Conservation (phyloP, 1,139 yeast genomes). For the Ogataea hybrid region DNA sequence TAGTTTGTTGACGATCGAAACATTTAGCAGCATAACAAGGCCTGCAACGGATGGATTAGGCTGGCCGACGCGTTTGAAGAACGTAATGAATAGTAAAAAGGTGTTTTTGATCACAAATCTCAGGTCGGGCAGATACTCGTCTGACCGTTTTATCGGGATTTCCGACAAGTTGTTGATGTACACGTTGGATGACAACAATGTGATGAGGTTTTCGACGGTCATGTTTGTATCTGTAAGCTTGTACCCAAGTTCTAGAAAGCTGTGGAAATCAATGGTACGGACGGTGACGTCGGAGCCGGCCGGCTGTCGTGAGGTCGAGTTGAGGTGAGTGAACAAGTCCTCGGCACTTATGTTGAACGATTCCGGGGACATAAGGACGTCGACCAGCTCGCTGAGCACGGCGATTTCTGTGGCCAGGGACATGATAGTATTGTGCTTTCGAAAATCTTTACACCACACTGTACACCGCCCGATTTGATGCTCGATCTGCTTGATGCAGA, state of each 20-base stretch:
- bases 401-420: slow-evolving; percentile 17
- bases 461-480: background rate
- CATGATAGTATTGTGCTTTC: background rate
- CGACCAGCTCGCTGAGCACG: slow-evolving; percentile 24
- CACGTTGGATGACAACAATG: slow-evolving; percentile 25
- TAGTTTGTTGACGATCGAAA: slow-evolving; percentile 29
- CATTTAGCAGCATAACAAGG: slow-evolving; percentile 26
- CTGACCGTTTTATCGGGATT: background rate
- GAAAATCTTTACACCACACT: background rate
- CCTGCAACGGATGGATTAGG: slow-evolving; percentile 16
- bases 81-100: slow-evolving; percentile 24
- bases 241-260: slow-evolving; percentile 24
- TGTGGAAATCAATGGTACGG: slow-evolving; percentile 14
- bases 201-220: slow-evolving; percentile 12
- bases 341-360: slow-evolving; percentile 16
- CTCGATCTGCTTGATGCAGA: too few species aligned
- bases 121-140: slow-evolving; percentile 27
- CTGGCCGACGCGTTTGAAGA: slow-evolving; percentile 18
- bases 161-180: slow-evolving; percentile 25
- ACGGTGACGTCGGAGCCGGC: slow-evolving; percentile 4
- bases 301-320: slow-evolving; percentile 8
- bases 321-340: slow-evolving; percentile 19
- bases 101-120: slow-evolving; percentile 29
- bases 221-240: slow-evolving; percentile 13
- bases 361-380: slow-evolving; percentile 24